These are phyloP conservation scores for Adiantum capillusveneris DNA, from an alignment of 75 land plant species.

Conservation along the genomic window DNA sequence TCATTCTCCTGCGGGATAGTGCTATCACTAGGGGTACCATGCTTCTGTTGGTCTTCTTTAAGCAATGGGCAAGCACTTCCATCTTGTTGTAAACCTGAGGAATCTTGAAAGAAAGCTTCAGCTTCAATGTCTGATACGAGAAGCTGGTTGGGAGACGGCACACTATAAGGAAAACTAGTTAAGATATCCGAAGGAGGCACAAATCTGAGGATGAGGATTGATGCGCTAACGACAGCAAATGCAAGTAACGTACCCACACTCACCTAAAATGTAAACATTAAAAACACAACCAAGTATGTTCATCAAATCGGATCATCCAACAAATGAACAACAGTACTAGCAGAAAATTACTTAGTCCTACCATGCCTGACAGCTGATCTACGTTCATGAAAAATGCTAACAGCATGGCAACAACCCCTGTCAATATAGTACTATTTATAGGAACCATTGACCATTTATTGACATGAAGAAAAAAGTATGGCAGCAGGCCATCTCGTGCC, in stretches of 20 bases:
- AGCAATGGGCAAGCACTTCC: no score
- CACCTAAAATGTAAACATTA: constrained; percentile 41
- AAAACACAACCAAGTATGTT: background rate
- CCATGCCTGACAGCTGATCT: constrained; percentile 88
- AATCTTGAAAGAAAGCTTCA: no score
- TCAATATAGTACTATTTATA: constrained; percentile 67
- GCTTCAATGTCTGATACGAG: constrained; percentile 4
- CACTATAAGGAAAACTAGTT: constrained; percentile 42
- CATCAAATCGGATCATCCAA: background rate
- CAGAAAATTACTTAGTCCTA: constrained; percentile 16
- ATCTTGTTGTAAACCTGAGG: no score
- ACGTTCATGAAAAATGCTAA: constrained; percentile 90
- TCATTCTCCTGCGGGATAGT: background rate
- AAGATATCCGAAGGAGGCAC: constrained; percentile 66
- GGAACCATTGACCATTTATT: constrained; percentile 68
- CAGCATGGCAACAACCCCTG: constrained; percentile 56
- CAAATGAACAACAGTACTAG: background rate
- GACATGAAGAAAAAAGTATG: constrained; percentile 70
- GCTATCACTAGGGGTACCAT: no score
- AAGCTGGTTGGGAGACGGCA: constrained; percentile 33
- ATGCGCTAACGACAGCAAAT: constrained; percentile 72
- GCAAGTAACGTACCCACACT: constrained; percentile 93
- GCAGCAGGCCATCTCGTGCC: constrained; percentile 97
- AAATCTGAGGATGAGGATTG: constrained; percentile 77
- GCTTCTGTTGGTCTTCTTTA: no score